Conservation (phyloP, 441 rosid genomes). For the Erodium texanum region DNA sequence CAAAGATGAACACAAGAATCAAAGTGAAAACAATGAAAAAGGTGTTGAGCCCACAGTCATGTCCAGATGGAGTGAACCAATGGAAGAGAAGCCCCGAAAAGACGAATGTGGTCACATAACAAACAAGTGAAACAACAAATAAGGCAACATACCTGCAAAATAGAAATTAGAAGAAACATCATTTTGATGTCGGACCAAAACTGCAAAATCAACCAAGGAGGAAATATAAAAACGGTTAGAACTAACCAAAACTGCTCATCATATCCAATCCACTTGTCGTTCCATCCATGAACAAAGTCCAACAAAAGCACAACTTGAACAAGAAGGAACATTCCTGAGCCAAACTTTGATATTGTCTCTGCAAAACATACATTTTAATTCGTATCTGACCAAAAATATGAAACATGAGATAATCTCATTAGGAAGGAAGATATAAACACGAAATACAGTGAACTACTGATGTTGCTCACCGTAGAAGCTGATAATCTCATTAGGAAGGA, state of each 20-base stretch:
- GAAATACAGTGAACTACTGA: slow-evolving; percentile 20
- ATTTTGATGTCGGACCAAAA: no score
- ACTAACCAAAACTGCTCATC: slow-evolving; percentile 88
- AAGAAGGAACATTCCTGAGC: slow-evolving; percentile 80
- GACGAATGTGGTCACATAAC: slow-evolving; percentile 71
- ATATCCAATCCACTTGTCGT: slow-evolving; percentile 93
- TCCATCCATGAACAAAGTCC: slow-evolving; percentile 82
- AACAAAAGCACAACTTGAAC: slow-evolving; percentile 83
- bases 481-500: slow-evolving; percentile 61
- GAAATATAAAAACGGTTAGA: slow-evolving; percentile 9
- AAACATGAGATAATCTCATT: no score
- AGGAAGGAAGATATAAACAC: slow-evolving; percentile 1
- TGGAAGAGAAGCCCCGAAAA: slow-evolving; percentile 79
- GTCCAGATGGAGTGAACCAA: slow-evolving; percentile 94
- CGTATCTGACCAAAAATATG: no score
- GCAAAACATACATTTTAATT: slow-evolving; percentile 10
- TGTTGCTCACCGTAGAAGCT: slow-evolving; percentile 51
- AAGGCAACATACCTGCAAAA: slow-evolving; percentile 70
- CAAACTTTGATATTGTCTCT: slow-evolving; percentile 79
- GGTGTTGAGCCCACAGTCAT: slow-evolving; percentile 84
- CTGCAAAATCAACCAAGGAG: no score
- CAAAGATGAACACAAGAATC: slow-evolving; percentile 70
- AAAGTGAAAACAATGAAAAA: slow-evolving; percentile 87
- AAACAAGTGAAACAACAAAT: slow-evolving; percentile 63
- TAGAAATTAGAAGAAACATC: slow-evolving; percentile 4